phyloP scores from a whole-genome alignment of 805 yeast species.

The Lachancea sp. region DNA sequence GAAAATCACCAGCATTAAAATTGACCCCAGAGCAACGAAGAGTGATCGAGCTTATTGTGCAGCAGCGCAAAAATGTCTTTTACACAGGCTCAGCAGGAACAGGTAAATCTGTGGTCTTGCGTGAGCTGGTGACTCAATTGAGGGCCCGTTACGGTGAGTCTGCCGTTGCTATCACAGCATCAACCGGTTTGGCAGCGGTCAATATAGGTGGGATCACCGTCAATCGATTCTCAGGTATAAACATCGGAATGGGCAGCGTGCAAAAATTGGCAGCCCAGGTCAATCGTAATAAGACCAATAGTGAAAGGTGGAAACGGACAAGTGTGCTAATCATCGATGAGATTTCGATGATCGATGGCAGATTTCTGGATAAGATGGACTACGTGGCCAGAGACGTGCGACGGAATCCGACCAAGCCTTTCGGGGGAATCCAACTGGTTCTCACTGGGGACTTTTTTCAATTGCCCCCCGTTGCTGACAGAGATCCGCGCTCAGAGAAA shows the following conservation, averaged over 20 bases:
- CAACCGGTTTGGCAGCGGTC: slow-evolving; percentile 94
- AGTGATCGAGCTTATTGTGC: slow-evolving; percentile 48
- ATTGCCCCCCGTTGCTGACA: slow-evolving; percentile 76
- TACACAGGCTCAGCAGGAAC: slow-evolving; percentile 87
- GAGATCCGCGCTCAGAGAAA: slow-evolving; percentile 27
- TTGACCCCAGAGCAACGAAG: slow-evolving; percentile 44
- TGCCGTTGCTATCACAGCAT: slow-evolving; percentile 82
- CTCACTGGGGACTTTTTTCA: slow-evolving; percentile 96
- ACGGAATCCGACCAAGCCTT: slow-evolving; percentile 45
- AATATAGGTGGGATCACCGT: slow-evolving; percentile 88
- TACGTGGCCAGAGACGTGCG: slow-evolving; percentile 55
- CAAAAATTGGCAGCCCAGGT: slow-evolving; percentile 43
- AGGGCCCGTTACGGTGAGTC: slow-evolving; percentile 37
- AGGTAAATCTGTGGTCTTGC: slow-evolving; percentile 68
- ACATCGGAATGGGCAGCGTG: slow-evolving; percentile 56
- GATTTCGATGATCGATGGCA: slow-evolving; percentile 88
- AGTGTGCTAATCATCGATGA: slow-evolving; percentile 83
- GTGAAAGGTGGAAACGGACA: slow-evolving; percentile 57
- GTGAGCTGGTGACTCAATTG: slow-evolving; percentile 55
- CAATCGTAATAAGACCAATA: slow-evolving; percentile 38
- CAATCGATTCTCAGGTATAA: slow-evolving; percentile 81
- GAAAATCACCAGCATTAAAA: slow-evolving; percentile 9
- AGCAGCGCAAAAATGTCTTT: slow-evolving; percentile 49
- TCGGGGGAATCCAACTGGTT: slow-evolving; percentile 90
- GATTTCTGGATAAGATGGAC: slow-evolving; percentile 67